phyloP scores from a whole-genome alignment of 2,329 filamentous ascomycete species.

The Dryadomyces sulphureus region DNA sequence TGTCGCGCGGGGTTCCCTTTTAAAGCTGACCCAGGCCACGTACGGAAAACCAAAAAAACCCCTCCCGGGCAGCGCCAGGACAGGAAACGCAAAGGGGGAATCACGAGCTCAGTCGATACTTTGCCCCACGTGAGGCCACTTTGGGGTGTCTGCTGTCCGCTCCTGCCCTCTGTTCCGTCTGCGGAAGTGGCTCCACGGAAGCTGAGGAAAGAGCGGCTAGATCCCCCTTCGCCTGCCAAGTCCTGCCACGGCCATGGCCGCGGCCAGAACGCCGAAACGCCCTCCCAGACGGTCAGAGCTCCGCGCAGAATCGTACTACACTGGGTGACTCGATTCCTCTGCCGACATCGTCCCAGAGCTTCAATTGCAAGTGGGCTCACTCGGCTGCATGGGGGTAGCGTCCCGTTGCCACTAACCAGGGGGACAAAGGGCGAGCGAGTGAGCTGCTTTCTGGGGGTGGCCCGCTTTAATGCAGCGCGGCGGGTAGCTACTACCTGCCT shows the following conservation, averaged over 20 bases:
- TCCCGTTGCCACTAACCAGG: neutral
- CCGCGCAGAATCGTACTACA: too few species aligned
- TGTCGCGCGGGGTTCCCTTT: slow-evolving; percentile 1
- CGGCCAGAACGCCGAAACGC: too few species aligned
- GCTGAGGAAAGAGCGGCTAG: too few species aligned
- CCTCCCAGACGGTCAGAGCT: too few species aligned
- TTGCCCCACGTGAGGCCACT: slow-evolving; percentile 6
- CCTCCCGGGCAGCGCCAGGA: neutral
- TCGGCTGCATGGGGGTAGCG: neutral
- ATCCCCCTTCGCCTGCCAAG: too few species aligned
- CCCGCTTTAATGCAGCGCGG: neutral
- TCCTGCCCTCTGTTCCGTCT: neutral
- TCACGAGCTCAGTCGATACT: neutral
- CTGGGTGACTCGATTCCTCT: neutral
- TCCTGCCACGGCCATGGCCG: too few species aligned
- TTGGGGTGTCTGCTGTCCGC: neutral
- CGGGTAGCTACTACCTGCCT: neutral
- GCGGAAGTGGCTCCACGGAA: neutral
- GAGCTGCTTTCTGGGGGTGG: slow-evolving; percentile 1
- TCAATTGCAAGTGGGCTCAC: neutral
- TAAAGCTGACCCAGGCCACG: too few species aligned
- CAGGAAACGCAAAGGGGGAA: neutral
- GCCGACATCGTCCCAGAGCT: neutral
- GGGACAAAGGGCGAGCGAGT: neutral
- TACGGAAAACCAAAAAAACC: neutral